phyloP scores from a whole-genome alignment of 176 grass and related monocot genomes.

The Zoysia pacifica region DNA sequence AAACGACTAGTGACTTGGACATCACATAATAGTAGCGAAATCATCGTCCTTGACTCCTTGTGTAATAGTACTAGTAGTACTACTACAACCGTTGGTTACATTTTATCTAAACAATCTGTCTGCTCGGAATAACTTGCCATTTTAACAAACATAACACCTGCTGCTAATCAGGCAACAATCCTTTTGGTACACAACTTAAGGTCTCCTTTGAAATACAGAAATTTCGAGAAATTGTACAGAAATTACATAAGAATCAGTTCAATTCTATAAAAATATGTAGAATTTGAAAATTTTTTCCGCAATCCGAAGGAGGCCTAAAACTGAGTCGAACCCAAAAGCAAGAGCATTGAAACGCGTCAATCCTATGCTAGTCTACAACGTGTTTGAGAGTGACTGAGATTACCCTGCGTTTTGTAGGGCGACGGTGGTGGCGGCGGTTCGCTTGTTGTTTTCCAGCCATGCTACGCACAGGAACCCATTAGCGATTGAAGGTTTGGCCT shows the following conservation, averaged over 20 bases:
- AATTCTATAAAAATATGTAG: too few relatives aligned
- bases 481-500: background rate
- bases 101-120: background rate
- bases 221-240: too few relatives aligned
- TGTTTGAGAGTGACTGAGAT: background rate
- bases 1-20: conserved; percentile 14
- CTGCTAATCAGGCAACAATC: background rate
- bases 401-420: background rate
- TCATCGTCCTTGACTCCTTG: too few relatives aligned
- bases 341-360: too few relatives aligned
- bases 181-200: background rate
- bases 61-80: too few relatives aligned
- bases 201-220: too few relatives aligned
- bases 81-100: background rate
- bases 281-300: too few relatives aligned
- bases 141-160: background rate
- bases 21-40: too few relatives aligned
- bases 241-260: too few relatives aligned
- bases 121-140: background rate
- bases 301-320: too few relatives aligned
- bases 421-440: conserved; percentile 5
- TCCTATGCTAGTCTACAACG: background rate
- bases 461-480: background rate
- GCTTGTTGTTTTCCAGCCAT: conserved; percentile 49
- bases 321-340: too few relatives aligned